phyloP scores from a whole-genome alignment of 371 early-diverging fungal genomes.

The Rhizopus stolonifer region DNA sequence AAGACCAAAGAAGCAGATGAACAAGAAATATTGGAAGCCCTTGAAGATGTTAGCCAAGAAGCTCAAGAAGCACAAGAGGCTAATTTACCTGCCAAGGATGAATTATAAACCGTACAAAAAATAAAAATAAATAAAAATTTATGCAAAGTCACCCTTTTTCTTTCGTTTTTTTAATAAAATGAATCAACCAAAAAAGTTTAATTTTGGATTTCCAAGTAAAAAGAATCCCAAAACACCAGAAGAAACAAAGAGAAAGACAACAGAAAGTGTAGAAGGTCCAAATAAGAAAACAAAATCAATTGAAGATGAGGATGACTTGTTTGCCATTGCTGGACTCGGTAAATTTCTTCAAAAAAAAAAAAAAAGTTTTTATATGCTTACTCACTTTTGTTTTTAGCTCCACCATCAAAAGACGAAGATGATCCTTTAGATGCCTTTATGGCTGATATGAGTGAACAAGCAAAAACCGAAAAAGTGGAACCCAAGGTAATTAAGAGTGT shows the following conservation, averaged over 20 bases:
- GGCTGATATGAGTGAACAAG: conserved; percentile 72
- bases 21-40: conserved; percentile 17
- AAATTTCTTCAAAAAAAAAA: neutral
- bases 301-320: conserved; percentile 27
- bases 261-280: neutral
- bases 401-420: conserved; percentile 54
- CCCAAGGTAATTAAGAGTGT: conserved; percentile 40
- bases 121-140: neutral
- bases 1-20: conserved; percentile 35
- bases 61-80: conserved; percentile 23
- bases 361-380: neutral
- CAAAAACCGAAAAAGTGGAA: conserved; percentile 47
- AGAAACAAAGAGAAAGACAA: conserved; percentile 8
- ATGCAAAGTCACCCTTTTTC: conserved; percentile 1
- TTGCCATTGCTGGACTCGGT: conserved; percentile 33
- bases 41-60: conserved; percentile 20
- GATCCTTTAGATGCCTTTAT: conserved; percentile 91
- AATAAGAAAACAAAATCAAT: conserved; percentile 12
- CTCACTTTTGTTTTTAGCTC: neutral
- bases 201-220: conserved; percentile 27
- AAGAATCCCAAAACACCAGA: neutral
- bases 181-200: conserved; percentile 20
- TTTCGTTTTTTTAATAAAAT: neutral
- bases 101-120: conserved; percentile 33
- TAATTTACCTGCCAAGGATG: conserved; percentile 46